Percentiles rank a stretch among this genome's conserved stretches.
Conservation (phyloP, 2,329 filamentous ascomycete genomes). For the Botrytis pseudocinerea region DNA sequence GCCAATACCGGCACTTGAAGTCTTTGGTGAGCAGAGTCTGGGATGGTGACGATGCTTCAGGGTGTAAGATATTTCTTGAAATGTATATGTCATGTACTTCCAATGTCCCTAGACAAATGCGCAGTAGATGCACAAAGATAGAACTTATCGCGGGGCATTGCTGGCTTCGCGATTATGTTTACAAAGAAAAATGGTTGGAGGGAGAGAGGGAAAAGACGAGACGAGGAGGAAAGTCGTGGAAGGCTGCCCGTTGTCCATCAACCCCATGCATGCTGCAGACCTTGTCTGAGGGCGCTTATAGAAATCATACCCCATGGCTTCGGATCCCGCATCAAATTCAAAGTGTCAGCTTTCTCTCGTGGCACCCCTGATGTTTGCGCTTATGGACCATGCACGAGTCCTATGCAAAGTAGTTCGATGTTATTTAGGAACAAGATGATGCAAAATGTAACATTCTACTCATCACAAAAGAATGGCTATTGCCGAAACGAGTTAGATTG, state of each 20-base stretch:
- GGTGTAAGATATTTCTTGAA: conserved; percentile 29
- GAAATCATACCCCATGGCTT: conserved; percentile 23
- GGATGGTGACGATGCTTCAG: conserved; percentile 24
- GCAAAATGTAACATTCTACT: conserved; percentile 19
- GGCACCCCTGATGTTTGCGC: conserved; percentile 25
- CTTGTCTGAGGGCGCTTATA: conserved; percentile 26
- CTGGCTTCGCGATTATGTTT: conserved; percentile 34
- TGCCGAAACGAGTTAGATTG: conserved; percentile 15
- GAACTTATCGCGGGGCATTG: conserved; percentile 40
- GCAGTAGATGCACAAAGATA: conserved; percentile 40
- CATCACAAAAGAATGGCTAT: conserved; percentile 14
- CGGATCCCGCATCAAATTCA: conserved; percentile 22
- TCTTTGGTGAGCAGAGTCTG: conserved; percentile 26
- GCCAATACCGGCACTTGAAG: conserved; percentile 32
- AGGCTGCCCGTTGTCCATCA: conserved; percentile 23
- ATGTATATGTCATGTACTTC: conserved; percentile 33
- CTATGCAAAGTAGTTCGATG: conserved; percentile 15
- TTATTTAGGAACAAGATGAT: conserved; percentile 25
- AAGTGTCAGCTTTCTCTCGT: conserved; percentile 24
- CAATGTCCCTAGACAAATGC: conserved; percentile 31
- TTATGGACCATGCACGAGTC: conserved; percentile 20
- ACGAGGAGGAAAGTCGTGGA: conserved; percentile 12
- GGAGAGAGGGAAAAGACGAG: conserved; percentile 17
- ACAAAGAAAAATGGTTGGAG: conserved; percentile 29
- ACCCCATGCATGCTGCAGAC: conserved; percentile 23